phyloP scores from a whole-genome alignment of 2,329 filamentous ascomycete genomes.

The Fusarium sacchari region DNA sequence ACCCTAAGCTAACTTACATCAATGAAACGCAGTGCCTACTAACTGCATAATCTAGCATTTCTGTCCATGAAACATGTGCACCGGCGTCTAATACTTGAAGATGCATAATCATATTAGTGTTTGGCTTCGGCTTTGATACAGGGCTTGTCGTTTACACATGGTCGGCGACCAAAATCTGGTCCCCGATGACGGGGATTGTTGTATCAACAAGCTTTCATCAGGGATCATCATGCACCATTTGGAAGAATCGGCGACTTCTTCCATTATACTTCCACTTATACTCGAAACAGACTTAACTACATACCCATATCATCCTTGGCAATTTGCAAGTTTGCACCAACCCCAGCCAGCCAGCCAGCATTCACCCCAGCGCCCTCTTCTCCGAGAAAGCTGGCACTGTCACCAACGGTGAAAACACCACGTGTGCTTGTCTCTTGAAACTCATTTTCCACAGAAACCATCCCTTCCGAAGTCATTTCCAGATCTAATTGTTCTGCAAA shows the following conservation, averaged over 20 bases:
- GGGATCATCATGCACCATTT: fast-evolving
- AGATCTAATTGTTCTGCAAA: background rate
- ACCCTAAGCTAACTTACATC: background rate
- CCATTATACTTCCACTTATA: fast-evolving
- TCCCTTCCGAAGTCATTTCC: background rate
- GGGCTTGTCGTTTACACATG: fast-evolving
- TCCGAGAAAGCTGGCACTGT: background rate
- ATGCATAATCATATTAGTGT: too few relatives aligned
- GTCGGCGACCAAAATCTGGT: background rate
- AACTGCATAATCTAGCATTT: background rate
- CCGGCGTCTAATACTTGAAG: fast-evolving
- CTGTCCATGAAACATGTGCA: too few relatives aligned
- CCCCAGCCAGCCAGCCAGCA: background rate
- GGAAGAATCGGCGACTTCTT: background rate
- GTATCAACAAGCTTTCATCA: fast-evolving
- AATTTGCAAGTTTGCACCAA: conserved; percentile 5
- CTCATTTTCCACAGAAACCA: background rate
- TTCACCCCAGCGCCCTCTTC: too few relatives aligned
- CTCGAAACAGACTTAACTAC: fast-evolving
- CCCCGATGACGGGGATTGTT: background rate
- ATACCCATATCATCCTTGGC: background rate
- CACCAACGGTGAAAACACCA: background rate
- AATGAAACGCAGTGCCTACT: fast-evolving
- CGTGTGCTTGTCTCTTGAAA: background rate
- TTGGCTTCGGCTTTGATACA: too few relatives aligned